Evolutionary conservation across 2,329 filamentous ascomycete species (phyloP).

Genomic region (Penicillium griseofulvum): DNA sequence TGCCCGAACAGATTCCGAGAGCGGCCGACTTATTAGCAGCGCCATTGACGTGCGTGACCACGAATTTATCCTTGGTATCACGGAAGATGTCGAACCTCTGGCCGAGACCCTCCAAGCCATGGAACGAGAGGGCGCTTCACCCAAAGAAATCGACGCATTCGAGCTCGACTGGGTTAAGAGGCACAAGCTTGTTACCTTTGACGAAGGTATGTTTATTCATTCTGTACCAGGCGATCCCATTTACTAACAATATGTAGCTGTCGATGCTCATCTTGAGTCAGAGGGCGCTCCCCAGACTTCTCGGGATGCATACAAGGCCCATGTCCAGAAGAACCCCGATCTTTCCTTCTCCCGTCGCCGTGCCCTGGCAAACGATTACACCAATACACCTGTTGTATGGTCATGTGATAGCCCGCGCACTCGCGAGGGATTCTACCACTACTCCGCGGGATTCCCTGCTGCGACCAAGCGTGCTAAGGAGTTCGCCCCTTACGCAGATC

Average conservation of each 20-base stretch:
- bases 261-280: constrained; percentile 67
- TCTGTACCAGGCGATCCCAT: too few relatives aligned
- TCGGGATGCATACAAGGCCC: constrained; percentile 65
- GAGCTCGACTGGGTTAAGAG: constrained; percentile 86
- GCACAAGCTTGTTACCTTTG: constrained; percentile 82
- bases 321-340: constrained; percentile 63
- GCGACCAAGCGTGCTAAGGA: constrained; percentile 91
- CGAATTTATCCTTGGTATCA: constrained; percentile 89
- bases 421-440: constrained; percentile 66
- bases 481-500: constrained; percentile 88
- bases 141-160: constrained; percentile 77
- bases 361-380: constrained; percentile 65
- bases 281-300: constrained; percentile 63
- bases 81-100: constrained; percentile 74
- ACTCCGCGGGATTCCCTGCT: constrained; percentile 70
- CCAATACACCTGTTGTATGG: constrained; percentile 71
- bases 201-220: constrained; percentile 58
- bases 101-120: constrained; percentile 87
- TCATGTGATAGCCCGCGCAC: constrained; percentile 90
- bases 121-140: constrained; percentile 75
- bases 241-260: constrained; percentile 51
- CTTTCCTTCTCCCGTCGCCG: constrained; percentile 77
- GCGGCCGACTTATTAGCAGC: constrained; percentile 82
- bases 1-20: constrained; percentile 92
- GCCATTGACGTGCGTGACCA: constrained; percentile 93